phyloP scores from a whole-genome alignment of 768 basidiomycete species.

The Leccinum uliginosum region DNA sequence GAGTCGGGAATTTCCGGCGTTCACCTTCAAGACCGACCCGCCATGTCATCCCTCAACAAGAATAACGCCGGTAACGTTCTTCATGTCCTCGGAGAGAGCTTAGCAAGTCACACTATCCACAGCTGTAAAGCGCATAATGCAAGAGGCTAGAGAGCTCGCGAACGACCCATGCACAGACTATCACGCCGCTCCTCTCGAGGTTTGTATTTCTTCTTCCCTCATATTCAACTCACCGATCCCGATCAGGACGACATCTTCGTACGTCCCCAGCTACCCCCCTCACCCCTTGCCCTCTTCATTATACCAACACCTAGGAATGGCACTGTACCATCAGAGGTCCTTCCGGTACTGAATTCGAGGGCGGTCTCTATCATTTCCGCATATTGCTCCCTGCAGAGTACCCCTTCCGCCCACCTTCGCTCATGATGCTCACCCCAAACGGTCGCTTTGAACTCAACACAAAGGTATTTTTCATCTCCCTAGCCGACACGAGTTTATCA shows the following conservation, averaged over 20 bases:
- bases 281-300: constrained; percentile 18
- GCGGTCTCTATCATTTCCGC: constrained; percentile 94
- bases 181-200: constrained; percentile 74
- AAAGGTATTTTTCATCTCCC: constrained; percentile 53
- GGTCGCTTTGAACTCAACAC: constrained; percentile 97
- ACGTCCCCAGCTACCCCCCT: constrained; percentile 25
- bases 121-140: constrained; percentile 97
- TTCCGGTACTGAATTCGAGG: constrained; percentile 84
- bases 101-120: neutral
- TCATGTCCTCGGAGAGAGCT: neutral
- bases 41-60: constrained; percentile 61
- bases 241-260: constrained; percentile 85
- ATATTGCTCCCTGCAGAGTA: constrained; percentile 90
- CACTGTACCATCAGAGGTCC: constrained; percentile 96
- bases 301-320: constrained; percentile 61
- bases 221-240: constrained; percentile 8
- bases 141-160: constrained; percentile 87
- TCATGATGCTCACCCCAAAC: constrained; percentile 94
- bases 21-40: neutral
- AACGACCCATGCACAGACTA: constrained; percentile 86
- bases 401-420: constrained; percentile 92
- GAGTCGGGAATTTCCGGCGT: constrained; percentile 14
- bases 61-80: constrained; percentile 73
- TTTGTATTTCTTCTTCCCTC: constrained; percentile 29
- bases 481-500: constrained; percentile 12